phyloP scores from a whole-genome alignment of 192 early-diverging fungal species.

The Linnemannia zychae region DNA sequence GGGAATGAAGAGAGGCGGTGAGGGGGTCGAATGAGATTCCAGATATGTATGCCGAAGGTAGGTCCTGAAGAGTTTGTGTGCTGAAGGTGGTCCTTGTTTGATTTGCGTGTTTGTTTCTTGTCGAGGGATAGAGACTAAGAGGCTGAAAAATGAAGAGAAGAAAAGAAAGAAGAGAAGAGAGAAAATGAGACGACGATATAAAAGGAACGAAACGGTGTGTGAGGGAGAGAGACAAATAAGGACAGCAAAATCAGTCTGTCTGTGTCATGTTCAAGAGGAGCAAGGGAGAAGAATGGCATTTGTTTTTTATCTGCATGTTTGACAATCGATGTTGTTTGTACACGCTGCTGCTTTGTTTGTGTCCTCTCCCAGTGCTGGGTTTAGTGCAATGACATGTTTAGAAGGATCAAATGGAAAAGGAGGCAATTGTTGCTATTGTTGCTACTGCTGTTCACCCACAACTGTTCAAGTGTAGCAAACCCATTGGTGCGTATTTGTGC shows the following conservation, averaged over 20 bases:
- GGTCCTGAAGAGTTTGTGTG: too few species aligned
- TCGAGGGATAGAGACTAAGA: not conserved
- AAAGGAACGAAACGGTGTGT: not conserved
- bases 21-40: too few species aligned
- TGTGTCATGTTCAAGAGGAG: too few species aligned
- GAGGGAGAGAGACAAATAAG: constrained; percentile 5
- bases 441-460: not conserved
- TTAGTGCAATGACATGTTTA: not conserved
- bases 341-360: too few species aligned
- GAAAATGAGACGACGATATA: not conserved
- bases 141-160: not conserved
- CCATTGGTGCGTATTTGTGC: not conserved
- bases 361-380: not conserved
- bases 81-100: not conserved
- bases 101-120: not conserved
- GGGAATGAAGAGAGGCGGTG: too few species aligned
- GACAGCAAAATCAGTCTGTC: not conserved
- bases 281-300: too few species aligned
- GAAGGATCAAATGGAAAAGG: constrained; percentile 1
- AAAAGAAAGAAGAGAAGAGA: not conserved
- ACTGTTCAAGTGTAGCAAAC: not conserved
- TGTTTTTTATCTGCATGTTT: not conserved
- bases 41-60: too few species aligned
- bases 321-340: not conserved
- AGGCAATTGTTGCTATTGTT: not conserved